Conservation (phyloP, 306 rosid genomes). For the Quercus engelmannii region DNA sequence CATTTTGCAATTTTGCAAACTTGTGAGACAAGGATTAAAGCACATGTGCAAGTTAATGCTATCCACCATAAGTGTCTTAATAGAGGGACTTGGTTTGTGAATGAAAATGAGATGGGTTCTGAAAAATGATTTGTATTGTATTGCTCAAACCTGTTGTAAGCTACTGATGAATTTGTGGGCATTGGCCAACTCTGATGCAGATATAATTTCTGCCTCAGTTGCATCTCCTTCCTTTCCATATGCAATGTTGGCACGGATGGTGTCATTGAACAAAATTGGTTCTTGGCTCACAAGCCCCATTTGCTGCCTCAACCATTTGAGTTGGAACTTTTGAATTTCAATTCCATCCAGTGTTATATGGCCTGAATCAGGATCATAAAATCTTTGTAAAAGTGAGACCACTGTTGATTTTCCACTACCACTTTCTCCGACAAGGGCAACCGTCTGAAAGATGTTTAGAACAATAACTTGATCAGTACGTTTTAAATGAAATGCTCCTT, state of each 20-base stretch:
- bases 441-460: conserved; percentile 35
- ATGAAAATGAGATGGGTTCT: neutral
- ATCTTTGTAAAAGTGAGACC: conserved; percentile 54
- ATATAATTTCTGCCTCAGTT: conserved; percentile 57
- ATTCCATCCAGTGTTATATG: conserved; percentile 52
- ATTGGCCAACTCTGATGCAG: conserved; percentile 62
- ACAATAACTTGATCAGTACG: neutral
- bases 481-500: neutral
- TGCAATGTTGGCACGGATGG: conserved; percentile 54
- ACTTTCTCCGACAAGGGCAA: conserved; percentile 73
- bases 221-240: conserved; percentile 63
- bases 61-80: neutral
- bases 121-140: neutral
- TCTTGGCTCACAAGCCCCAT: conserved; percentile 77
- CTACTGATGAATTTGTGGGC: conserved; percentile 66
- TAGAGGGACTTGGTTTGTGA: too few species aligned
- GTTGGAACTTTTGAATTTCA: conserved; percentile 45
- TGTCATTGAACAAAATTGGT: conserved; percentile 59
- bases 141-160: conserved; percentile 46
- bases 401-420: conserved; percentile 73
- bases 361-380: conserved; percentile 66
- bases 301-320: conserved; percentile 62
- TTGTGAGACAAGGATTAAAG: neutral
- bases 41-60: neutral
- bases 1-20: neutral